Percentiles rank a stretch among this genome's conserved stretches.
These are phyloP conservation scores for Ophiobolus disseminans DNA, from an alignment of 2,329 filamentous ascomycete genomes.

Conservation along the genomic window DNA sequence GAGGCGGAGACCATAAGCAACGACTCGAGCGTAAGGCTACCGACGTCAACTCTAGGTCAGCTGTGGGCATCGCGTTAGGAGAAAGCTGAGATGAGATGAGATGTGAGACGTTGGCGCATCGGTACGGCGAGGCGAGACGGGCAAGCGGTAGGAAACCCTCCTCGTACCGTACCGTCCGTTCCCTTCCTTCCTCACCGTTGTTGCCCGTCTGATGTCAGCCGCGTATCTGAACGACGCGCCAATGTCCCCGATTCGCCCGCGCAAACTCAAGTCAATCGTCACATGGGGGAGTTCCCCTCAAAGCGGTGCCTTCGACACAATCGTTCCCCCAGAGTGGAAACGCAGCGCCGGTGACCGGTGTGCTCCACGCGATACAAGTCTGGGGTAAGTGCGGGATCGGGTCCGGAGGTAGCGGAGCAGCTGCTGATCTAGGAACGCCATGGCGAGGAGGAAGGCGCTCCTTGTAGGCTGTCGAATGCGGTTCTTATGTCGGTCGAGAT, in stretches of 20 bases:
- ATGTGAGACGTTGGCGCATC: no score
- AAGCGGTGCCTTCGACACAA: no score
- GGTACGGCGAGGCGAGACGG: slow-evolving; percentile 1
- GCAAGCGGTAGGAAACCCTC: slow-evolving; percentile 6
- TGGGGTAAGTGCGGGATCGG: slow-evolving; percentile 8
- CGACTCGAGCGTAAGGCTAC: no score
- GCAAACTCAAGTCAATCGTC: not conserved
- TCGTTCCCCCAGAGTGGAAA: no score
- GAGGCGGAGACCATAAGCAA: no score
- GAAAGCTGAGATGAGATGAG: no score
- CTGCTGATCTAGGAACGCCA: not conserved
- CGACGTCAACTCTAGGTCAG: no score
- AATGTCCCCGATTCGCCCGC: not conserved
- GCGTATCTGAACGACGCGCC: slow-evolving; percentile 4
- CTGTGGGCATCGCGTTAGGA: no score
- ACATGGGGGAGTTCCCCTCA: not conserved
- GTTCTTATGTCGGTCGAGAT: not conserved
- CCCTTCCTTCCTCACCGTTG: slow-evolving; percentile 19
- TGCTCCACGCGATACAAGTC: slow-evolving; percentile 2
- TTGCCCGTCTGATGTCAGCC: slow-evolving; percentile 20
- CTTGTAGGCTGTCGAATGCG: not conserved
- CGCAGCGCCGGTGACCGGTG: slow-evolving; percentile 1
- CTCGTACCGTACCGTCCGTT: slow-evolving; percentile 14
- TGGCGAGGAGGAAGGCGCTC: not conserved
- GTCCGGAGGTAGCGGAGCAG: slow-evolving; percentile 1